Evolutionary conservation across 140 eudicot species (phyloP).

Genomic region (Flaveria floridana): DNA sequence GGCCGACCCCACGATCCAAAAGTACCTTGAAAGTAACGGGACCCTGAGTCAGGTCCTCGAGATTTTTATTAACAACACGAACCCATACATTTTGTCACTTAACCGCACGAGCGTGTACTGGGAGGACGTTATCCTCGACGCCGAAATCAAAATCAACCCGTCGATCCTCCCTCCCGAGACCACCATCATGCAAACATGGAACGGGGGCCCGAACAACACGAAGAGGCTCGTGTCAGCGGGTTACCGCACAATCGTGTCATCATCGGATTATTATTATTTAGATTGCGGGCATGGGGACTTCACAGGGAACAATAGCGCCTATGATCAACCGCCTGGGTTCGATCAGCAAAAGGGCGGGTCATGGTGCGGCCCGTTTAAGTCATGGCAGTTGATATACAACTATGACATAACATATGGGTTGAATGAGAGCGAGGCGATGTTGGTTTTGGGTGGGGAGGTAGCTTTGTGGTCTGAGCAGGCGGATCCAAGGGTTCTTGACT

Average conservation of each 20-base stretch:
- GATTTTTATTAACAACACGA: conserved; percentile 54
- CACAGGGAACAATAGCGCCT: conserved; percentile 62
- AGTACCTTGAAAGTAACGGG: conserved; percentile 46
- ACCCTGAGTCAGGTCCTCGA: conserved; percentile 74
- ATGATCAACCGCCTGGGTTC: conserved; percentile 54
- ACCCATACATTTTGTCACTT: conserved; percentile 58
- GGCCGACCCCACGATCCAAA: conserved; percentile 62
- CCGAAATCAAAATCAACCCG: conserved; percentile 45
- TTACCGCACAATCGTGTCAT: conserved; percentile 79
- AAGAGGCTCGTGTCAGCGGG: conserved; percentile 70
- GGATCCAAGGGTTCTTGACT: conserved; percentile 63
- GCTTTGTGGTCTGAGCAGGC: conserved; percentile 97
- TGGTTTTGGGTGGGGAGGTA: conserved; percentile 98
- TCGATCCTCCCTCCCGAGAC: conserved; percentile 50
- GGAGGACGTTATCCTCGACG: conserved; percentile 83
- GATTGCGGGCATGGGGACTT: conserved; percentile 98
- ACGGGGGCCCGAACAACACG: conserved; percentile 71
- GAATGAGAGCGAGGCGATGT: conserved; percentile 52
- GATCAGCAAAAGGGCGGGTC: conserved; percentile 71
- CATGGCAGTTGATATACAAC: conserved; percentile 85
- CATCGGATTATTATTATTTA: conserved; percentile 69
- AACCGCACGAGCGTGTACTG: conserved; percentile 75
- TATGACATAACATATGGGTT: conserved; percentile 76
- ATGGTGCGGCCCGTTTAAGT: conserved; percentile 94
- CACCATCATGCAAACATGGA: conserved; percentile 91